These are phyloP conservation scores for Cryptococcus sp. DNA, from an alignment of 1,284 basidiomycete genomes.

Conservation along the genomic window DNA sequence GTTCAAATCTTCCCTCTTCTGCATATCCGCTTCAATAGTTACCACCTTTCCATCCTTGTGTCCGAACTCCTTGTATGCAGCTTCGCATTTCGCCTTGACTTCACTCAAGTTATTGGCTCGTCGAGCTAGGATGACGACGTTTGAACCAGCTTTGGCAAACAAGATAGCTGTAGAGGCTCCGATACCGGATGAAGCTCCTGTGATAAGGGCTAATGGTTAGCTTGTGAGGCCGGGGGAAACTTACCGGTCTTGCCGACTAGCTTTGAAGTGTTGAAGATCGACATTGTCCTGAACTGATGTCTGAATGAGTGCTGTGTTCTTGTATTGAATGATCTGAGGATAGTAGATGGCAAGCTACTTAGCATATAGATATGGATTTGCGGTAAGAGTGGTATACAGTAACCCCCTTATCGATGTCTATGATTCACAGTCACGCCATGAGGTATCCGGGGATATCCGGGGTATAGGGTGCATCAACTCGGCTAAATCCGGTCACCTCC, in stretches of 20 bases:
- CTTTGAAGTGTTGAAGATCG: constrained; percentile 26
- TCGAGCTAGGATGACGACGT: constrained; percentile 40
- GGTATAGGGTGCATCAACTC: neutral
- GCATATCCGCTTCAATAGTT: constrained; percentile 37
- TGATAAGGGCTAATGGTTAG: constrained; percentile 39
- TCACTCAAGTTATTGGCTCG: constrained; percentile 31
- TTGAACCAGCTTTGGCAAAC: constrained; percentile 37
- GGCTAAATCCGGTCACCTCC: neutral
- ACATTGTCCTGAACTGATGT: constrained; percentile 17
- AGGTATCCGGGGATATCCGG: neutral
- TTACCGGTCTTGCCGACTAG: constrained; percentile 5
- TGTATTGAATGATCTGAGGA: neutral
- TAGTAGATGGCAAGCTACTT: neutral
- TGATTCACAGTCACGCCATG: too few relatives aligned
- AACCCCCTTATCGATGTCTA: neutral
- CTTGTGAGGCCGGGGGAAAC: too few relatives aligned
- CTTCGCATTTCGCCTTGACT: constrained; percentile 30
- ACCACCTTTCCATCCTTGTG: constrained; percentile 29
- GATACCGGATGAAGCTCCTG: constrained; percentile 43
- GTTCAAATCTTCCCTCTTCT: constrained; percentile 30
- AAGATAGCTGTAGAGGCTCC: constrained; percentile 41
- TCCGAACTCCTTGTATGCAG: constrained; percentile 18
- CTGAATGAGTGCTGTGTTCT: neutral
- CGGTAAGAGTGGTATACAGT: neutral
- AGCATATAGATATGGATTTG: neutral